phyloP scores from a whole-genome alignment of 1,284 basidiomycete species.

The Trichosporon inkin region DNA sequence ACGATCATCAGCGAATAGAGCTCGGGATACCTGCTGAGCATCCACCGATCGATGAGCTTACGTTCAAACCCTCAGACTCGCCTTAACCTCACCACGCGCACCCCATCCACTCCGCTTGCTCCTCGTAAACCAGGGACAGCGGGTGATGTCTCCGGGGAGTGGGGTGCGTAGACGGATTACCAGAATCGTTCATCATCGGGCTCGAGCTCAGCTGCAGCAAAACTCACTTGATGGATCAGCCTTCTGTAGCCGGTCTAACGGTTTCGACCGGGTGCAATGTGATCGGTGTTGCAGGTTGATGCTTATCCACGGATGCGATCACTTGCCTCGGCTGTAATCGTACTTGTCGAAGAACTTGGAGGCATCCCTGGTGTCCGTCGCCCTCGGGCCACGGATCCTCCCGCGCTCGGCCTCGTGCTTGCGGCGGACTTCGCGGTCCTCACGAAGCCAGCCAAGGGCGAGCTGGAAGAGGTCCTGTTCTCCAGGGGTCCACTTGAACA shows the following conservation, averaged over 20 bases:
- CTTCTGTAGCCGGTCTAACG: no score
- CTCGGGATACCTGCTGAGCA: no score
- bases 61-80: constrained; percentile 37
- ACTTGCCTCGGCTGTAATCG: constrained; percentile 37
- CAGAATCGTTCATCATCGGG: constrained; percentile 35
- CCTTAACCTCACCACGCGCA: constrained; percentile 33
- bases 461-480: constrained; percentile 60
- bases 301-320: neutral
- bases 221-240: no score
- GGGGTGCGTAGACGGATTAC: constrained; percentile 39
- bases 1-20: no score
- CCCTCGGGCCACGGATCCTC: constrained; percentile 66
- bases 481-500: constrained; percentile 64
- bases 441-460: constrained; percentile 77
- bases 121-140: neutral
- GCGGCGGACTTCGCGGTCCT: constrained; percentile 65
- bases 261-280: no score
- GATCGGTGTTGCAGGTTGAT: neutral
- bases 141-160: constrained; percentile 10
- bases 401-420: constrained; percentile 59
- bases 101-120: constrained; percentile 19
- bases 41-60: neutral
- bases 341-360: constrained; percentile 87
- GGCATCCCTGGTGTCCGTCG: constrained; percentile 57
- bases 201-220: neutral